Conservation (phyloP, 306 rosid species). For the Luffa aegyptiaca region DNA sequence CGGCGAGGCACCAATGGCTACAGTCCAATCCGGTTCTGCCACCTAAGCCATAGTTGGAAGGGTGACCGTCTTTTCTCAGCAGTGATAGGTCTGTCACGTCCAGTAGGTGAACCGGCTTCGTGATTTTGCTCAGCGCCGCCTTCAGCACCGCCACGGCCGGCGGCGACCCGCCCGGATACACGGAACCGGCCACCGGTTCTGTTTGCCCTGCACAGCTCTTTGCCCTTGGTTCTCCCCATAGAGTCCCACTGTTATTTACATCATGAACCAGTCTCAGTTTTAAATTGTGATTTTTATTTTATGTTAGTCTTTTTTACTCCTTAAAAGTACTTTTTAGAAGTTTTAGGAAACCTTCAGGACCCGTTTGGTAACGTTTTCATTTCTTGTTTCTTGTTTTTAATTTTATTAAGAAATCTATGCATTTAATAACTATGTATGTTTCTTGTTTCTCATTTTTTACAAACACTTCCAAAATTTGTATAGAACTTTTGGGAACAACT, state of each 20-base stretch:
- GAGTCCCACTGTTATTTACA: conserved; percentile 38
- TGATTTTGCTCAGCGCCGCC: conserved; percentile 36
- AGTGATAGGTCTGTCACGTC: conserved; percentile 69
- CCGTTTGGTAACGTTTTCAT: too few species aligned
- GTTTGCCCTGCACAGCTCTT: conserved; percentile 46
- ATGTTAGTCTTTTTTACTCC: too few species aligned
- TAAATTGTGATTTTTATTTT: too few species aligned
- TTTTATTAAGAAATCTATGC: too few species aligned
- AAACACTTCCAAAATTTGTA: too few species aligned
- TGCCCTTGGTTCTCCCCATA: conserved; percentile 63
- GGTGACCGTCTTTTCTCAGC: conserved; percentile 81
- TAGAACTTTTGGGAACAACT: too few species aligned
- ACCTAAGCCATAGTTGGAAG: conserved; percentile 58
- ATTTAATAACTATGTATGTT: too few species aligned
- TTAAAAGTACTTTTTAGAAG: too few species aligned
- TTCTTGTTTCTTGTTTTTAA: too few species aligned
- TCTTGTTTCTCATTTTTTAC: too few species aligned
- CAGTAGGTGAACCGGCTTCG: conserved; percentile 50
- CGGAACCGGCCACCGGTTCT: conserved; percentile 48
- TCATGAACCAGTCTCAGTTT: neutral
- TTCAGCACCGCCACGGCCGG: conserved; percentile 52
- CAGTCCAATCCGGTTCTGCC: conserved; percentile 51
- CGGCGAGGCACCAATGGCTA: conserved; percentile 92
- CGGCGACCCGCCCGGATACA: conserved; percentile 64
- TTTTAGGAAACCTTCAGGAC: too few species aligned